phyloP scores from a whole-genome alignment of 2,329 filamentous ascomycete genomes.

The Cladophialophora exuberans region DNA sequence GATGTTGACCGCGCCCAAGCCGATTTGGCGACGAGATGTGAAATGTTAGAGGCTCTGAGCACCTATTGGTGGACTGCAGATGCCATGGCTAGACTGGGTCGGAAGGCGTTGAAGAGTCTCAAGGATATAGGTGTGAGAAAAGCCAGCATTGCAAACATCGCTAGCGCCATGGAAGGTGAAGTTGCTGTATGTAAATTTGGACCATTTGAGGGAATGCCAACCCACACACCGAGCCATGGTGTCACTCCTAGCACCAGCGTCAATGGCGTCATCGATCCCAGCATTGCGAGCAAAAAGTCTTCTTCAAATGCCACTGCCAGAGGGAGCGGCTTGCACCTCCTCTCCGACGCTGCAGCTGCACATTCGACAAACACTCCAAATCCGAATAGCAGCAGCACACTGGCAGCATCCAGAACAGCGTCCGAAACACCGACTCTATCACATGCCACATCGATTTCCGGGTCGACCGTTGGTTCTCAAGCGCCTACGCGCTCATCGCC shows the following conservation, averaged over 20 bases:
- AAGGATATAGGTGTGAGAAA: slow-evolving; percentile 32
- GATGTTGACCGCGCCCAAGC: slow-evolving; percentile 42
- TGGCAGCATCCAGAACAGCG: not conserved
- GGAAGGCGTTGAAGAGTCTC: slow-evolving; percentile 40
- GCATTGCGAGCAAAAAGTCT: not conserved
- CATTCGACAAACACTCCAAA: slow-evolving; percentile 20
- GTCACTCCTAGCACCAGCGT: not conserved
- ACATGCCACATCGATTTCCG: not conserved
- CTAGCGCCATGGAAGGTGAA: slow-evolving; percentile 49
- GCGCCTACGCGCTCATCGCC: not conserved
- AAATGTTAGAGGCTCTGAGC: slow-evolving; percentile 40
- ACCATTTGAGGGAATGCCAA: slow-evolving; percentile 28
- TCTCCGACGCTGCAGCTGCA: slow-evolving; percentile 32
- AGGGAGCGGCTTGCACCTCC: slow-evolving; percentile 29
- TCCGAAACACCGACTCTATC: slow-evolving; percentile 1
- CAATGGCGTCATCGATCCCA: not conserved
- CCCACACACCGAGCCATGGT: not conserved
- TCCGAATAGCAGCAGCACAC: not conserved
- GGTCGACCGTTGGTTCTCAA: not conserved
- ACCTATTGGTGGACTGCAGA: slow-evolving; percentile 46
- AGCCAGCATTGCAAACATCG: slow-evolving; percentile 49
- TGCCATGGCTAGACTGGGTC: slow-evolving; percentile 46
- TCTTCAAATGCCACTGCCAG: not conserved
- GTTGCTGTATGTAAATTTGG: slow-evolving; percentile 35
- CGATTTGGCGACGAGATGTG: slow-evolving; percentile 42